Conservation (phyloP, 2,329 filamentous ascomycete species). For the Penicillium psychrosexuale region DNA sequence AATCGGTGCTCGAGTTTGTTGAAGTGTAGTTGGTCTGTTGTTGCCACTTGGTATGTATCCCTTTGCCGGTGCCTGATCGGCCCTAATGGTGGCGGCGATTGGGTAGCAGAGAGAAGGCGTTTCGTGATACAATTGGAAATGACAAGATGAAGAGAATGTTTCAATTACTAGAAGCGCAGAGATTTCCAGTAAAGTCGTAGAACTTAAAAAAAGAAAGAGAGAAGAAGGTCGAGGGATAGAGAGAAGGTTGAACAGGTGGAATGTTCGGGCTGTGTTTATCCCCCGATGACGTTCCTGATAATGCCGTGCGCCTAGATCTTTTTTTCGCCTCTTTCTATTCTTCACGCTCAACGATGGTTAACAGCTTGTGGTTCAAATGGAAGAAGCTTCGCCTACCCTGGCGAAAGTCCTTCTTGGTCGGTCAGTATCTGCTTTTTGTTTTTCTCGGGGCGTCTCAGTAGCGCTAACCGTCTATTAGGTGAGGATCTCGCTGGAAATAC, state of each 20-base stretch:
- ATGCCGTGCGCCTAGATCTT: constrained; percentile 2
- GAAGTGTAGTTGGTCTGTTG: not conserved
- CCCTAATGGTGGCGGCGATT: constrained; percentile 16
- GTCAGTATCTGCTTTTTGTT: constrained; percentile 34
- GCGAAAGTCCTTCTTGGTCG: constrained; percentile 58
- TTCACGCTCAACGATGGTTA: constrained; percentile 36
- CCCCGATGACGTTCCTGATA: constrained; percentile 28
- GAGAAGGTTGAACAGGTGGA: constrained; percentile 14
- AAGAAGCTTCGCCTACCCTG: constrained; percentile 61
- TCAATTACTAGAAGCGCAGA: not conserved
- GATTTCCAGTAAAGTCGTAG: not conserved
- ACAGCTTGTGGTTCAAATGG: constrained; percentile 60
- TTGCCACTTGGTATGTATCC: constrained; percentile 16
- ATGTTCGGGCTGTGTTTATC: constrained; percentile 24
- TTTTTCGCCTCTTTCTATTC: constrained; percentile 9
- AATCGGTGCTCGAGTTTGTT: not conserved
- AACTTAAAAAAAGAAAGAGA: not conserved
- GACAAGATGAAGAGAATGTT: not conserved
- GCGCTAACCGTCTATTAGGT: constrained; percentile 42
- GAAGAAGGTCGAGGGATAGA: constrained; percentile 1
- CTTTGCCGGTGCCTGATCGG: constrained; percentile 23
- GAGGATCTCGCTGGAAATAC: constrained; percentile 62
- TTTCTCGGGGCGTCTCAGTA: not conserved
- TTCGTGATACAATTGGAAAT: constrained; percentile 2
- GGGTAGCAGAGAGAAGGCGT: constrained; percentile 17